Evolutionary conservation across 2,329 filamentous ascomycete species (phyloP).

Genomic region (Lachnellula arida): DNA sequence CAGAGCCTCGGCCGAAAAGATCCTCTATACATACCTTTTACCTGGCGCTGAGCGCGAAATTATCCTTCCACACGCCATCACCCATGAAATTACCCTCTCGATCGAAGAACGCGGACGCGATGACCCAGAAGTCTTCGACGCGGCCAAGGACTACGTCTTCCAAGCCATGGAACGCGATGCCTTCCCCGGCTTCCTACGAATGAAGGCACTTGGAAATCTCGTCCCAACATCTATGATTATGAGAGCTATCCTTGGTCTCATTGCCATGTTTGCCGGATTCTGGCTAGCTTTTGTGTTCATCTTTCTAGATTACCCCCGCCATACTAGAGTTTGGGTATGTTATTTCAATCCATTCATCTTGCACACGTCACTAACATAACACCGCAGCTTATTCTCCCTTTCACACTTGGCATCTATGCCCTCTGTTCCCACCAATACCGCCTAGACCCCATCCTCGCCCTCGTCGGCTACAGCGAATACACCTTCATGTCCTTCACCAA

Average conservation of each 20-base stretch:
- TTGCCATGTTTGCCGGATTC: constrained; percentile 85
- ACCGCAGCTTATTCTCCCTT: constrained; percentile 72
- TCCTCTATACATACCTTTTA: constrained; percentile 94
- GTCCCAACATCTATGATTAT: constrained; percentile 87
- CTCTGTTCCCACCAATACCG: constrained; percentile 92
- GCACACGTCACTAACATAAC: neutral
- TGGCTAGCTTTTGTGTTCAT: constrained; percentile 94
- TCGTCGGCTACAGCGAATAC: constrained; percentile 91
- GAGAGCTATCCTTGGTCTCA: constrained; percentile 76
- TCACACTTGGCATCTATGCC: constrained; percentile 85
- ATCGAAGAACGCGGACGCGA: constrained; percentile 91
- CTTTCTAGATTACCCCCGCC: constrained; percentile 73
- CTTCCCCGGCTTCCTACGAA: constrained; percentile 93
- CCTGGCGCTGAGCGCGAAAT: constrained; percentile 97
- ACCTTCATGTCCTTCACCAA: constrained; percentile 88
- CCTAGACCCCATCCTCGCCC: constrained; percentile 83
- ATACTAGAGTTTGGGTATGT: constrained; percentile 79
- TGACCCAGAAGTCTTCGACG: constrained; percentile 95
- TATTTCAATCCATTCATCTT: neutral
- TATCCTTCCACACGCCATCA: constrained; percentile 81
- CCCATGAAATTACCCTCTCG: constrained; percentile 75
- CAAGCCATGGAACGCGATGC: constrained; percentile 99
- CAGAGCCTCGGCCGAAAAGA: constrained; percentile 91
- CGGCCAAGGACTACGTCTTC: constrained; percentile 98
- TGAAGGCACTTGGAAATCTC: constrained; percentile 92